Evolutionary conservation across 2,329 filamentous ascomycete species (phyloP), one percentile per base, ranked within the genome.

Genomic region (Exophiala sp.): DNA sequence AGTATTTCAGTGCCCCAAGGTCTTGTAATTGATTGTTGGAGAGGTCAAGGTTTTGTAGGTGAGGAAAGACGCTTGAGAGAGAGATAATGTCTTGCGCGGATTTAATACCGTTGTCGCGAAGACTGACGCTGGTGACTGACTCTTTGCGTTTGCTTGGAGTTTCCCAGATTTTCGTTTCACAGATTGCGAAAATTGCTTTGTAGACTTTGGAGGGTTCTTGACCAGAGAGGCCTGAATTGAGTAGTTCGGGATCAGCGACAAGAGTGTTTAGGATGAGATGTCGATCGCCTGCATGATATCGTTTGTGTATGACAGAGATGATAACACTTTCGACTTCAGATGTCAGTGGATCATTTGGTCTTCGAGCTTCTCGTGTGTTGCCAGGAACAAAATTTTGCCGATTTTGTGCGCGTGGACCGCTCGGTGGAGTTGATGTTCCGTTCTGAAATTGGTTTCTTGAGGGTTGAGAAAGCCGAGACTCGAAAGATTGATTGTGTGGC

Each of bases 171-270:
- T 87, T 80, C 57, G 83, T 76, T 49, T 95, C 85, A 68, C 89
- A 91, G 43, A 96, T 85, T 55, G 83, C 84, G 88, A 97, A 95
- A 58, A 97, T 78, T 1, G 89, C 92, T 48, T 88, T 89, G 73
- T 97, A 96, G 58, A 96, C 88, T 69, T 96, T 99, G 59, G 87
- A 82, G 3, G 86, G 83, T 54, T 80, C 82, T 55, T 76, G 83
- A 58, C 84, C 81, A 68, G 95, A 91, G 65, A 92, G 87, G 35
- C 88, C 88, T 71, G 91, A 84, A 39, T 81, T 77, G 50, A 84
- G 77, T 3, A 97, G 80, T 54, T 85, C 82, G 1, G 83, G 74
- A 64, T 97, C 92, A 44, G 81, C 76, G 32, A 82, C 85, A 8
- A 97, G 81, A 1, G 80, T 77, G n/a, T 89, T 91, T 8, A 99